A percentile compares a stretch with the other conserved stretches of the same genome.
These are phyloP conservation scores for Tricholoma furcatifolium DNA, from an alignment of 768 basidiomycete genomes.

Conservation along the genomic window DNA sequence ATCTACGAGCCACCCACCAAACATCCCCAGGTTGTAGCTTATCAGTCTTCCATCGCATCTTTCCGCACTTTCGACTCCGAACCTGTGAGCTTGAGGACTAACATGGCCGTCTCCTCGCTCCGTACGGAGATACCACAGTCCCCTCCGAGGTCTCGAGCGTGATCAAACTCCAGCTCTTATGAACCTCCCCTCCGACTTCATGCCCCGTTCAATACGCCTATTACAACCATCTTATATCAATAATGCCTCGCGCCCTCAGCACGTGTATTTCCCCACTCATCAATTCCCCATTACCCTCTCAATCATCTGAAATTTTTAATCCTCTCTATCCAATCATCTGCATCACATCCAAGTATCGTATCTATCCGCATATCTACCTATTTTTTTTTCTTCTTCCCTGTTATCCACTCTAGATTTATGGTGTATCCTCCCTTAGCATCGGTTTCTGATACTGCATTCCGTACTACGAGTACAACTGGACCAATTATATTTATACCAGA, in stretches of 20 bases:
- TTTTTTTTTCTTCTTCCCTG: too few relatives aligned
- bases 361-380: too few relatives aligned
- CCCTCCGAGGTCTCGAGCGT: constrained; percentile 9
- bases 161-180: background rate
- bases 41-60: constrained; percentile 6
- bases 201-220: background rate
- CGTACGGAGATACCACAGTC: constrained; percentile 39
- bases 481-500: too few relatives aligned
- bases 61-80: constrained; percentile 16
- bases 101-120: constrained; percentile 45
- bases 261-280: constrained; percentile 1
- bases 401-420: too few relatives aligned
- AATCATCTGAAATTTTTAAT: background rate
- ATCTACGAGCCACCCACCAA: constrained; percentile 11
- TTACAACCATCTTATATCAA: background rate
- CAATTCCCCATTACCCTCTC: background rate
- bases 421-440: too few relatives aligned
- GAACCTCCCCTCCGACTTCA: background rate
- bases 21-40: constrained; percentile 5
- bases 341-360: too few relatives aligned
- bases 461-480: too few relatives aligned
- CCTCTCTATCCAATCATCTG: background rate
- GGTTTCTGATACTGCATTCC: too few relatives aligned
- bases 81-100: constrained; percentile 30
- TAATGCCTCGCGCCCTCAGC: background rate